Conservation (phyloP, 371 early-diverging fungal genomes). For the Amoeboaphelidium protococcarum region DNA sequence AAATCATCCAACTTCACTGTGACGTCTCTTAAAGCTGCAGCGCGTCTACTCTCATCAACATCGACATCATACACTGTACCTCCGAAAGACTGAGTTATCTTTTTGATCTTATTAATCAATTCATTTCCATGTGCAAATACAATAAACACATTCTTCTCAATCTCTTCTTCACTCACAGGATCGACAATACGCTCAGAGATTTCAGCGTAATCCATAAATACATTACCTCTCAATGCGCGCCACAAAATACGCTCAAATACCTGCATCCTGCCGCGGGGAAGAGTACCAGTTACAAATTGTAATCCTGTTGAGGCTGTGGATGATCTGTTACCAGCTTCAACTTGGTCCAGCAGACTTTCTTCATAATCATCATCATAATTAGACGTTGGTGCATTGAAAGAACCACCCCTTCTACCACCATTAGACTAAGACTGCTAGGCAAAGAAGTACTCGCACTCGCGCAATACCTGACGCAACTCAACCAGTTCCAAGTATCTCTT, state of each 20-base stretch:
- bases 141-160: conserved; percentile 81
- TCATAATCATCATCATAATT: conserved; percentile 15
- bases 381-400: neutral
- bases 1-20: conserved; percentile 1
- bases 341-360: neutral
- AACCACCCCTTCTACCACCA: neutral
- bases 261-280: conserved; percentile 44
- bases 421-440: conserved; percentile 13
- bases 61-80: conserved; percentile 77
- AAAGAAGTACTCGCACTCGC: too few species aligned
- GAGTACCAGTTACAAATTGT: conserved; percentile 64
- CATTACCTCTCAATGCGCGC: conserved; percentile 87
- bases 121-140: conserved; percentile 88
- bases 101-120: conserved; percentile 59
- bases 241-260: conserved; percentile 87
- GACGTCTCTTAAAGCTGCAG: conserved; percentile 44
- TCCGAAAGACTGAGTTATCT: conserved; percentile 80
- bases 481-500: conserved; percentile 58
- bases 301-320: neutral
- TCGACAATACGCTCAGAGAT: conserved; percentile 72
- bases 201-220: conserved; percentile 81
- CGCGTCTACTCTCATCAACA: conserved; percentile 48
- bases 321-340: neutral
- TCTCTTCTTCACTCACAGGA: conserved; percentile 45
- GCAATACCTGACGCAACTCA: conserved; percentile 63